A percentile compares a stretch with the other conserved stretches of the same genome.
Evolutionary conservation across 1,284 basidiomycete genomes (phyloP).

Genomic region (Ceratobasidium sp.): DNA sequence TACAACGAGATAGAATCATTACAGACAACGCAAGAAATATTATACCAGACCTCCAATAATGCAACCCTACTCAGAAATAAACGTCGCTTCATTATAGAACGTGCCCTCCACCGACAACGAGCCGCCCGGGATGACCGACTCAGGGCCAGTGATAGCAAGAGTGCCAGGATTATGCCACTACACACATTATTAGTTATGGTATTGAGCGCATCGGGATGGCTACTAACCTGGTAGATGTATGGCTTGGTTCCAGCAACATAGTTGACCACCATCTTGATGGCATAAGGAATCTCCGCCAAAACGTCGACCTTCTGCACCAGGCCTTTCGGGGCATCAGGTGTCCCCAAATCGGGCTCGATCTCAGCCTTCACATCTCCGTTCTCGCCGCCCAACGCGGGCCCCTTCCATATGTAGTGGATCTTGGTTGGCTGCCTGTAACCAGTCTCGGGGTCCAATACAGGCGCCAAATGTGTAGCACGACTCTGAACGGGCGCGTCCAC

Average conservation of each 20-base stretch:
- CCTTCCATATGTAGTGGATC: slow-evolving; percentile 85
- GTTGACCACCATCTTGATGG: slow-evolving; percentile 89
- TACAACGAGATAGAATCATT: slow-evolving; percentile 13
- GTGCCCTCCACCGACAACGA: slow-evolving; percentile 69
- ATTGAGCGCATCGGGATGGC: slow-evolving; percentile 60
- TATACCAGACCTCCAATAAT: slow-evolving; percentile 18
- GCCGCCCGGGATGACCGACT: slow-evolving; percentile 61
- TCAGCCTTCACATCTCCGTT: slow-evolving; percentile 71
- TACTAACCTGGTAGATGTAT: slow-evolving; percentile 88
- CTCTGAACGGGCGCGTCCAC: slow-evolving; percentile 70
- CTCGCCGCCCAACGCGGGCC: slow-evolving; percentile 68
- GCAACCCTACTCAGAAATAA: slow-evolving; percentile 70
- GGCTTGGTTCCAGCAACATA: slow-evolving; percentile 94
- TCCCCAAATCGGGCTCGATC: slow-evolving; percentile 71
- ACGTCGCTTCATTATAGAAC: slow-evolving; percentile 91
- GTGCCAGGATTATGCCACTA: slow-evolving; percentile 87
- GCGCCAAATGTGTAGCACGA: slow-evolving; percentile 75
- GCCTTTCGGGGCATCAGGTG: slow-evolving; percentile 70
- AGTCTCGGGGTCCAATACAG: slow-evolving; percentile 78
- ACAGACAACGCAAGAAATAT: slow-evolving; percentile 27
- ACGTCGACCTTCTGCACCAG: slow-evolving; percentile 98
- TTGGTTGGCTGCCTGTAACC: slow-evolving; percentile 83
- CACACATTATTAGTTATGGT: slow-evolving; percentile 50
- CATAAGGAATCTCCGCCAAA: slow-evolving; percentile 94
- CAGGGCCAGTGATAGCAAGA: slow-evolving; percentile 76